A percentile compares a stretch with the other conserved stretches of the same genome.
Conservation (phyloP, 257 asterid species). For the Salvia miltiorrhiza region DNA sequence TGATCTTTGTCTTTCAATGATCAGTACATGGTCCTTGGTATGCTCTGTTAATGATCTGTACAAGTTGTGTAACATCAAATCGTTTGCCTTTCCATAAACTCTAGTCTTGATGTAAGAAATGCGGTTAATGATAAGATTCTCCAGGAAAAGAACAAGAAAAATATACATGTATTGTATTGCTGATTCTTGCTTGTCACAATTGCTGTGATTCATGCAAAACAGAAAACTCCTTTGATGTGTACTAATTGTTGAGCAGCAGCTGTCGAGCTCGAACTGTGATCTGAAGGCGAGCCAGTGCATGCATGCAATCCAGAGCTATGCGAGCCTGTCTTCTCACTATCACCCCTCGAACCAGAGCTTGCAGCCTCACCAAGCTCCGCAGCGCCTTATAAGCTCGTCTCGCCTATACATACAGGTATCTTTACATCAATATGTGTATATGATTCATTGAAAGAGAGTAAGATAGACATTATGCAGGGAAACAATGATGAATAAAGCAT, state of each 20-base stretch:
- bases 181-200: background rate
- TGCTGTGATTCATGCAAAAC: background rate
- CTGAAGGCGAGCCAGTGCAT: conserved; percentile 69
- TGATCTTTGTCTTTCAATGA: conserved; percentile 19
- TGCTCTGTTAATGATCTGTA: background rate
- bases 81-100: background rate
- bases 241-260: conserved; percentile 33
- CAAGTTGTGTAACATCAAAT: background rate
- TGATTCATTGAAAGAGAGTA: background rate
- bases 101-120: conserved; percentile 8
- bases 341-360: conserved; percentile 75
- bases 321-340: conserved; percentile 67
- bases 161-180: background rate
- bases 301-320: conserved; percentile 73
- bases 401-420: conserved; percentile 36
- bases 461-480: background rate
- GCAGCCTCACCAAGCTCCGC: conserved; percentile 70
- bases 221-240: background rate
- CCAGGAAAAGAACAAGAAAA: background rate
- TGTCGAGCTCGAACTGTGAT: conserved; percentile 67
- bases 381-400: conserved; percentile 61
- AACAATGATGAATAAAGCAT: background rate
- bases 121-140: background rate
- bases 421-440: background rate
- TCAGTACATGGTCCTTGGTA: conserved; percentile 3